These are phyloP conservation scores for Tricholoma bakamatsutake DNA, from an alignment of 768 basidiomycete genomes.

Conservation along the genomic window DNA sequence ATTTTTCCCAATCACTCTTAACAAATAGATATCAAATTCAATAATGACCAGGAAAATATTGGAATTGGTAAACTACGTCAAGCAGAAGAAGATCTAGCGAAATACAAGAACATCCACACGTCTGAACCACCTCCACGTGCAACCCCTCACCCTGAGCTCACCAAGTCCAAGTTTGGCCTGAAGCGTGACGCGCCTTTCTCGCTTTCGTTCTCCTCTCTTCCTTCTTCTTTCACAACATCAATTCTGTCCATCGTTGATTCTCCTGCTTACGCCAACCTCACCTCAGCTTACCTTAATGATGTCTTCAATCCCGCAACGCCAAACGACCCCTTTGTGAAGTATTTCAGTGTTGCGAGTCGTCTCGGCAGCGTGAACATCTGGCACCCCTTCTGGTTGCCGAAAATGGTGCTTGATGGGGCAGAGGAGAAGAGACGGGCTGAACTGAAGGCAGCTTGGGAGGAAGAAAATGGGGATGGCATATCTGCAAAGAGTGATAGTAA, in stretches of 20 bases:
- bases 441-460: constrained; percentile 32
- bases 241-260: constrained; percentile 89
- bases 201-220: constrained; percentile 58
- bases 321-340: constrained; percentile 75
- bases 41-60: constrained; percentile 63
- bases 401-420: constrained; percentile 85
- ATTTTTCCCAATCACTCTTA: not conserved
- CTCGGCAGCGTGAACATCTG: constrained; percentile 59
- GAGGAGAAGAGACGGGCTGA: constrained; percentile 55
- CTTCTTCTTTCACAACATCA: constrained; percentile 81
- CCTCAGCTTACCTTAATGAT: constrained; percentile 71
- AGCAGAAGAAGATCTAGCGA: constrained; percentile 29
- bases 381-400: constrained; percentile 97
- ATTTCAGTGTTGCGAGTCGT: constrained; percentile 89
- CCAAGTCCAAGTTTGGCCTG: constrained; percentile 14
- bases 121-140: constrained; percentile 1
- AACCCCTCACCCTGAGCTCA: not conserved
- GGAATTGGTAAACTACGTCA: constrained; percentile 73
- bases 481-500: constrained; percentile 9
- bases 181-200: constrained; percentile 29
- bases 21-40: not conserved
- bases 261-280: constrained; percentile 93
- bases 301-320: constrained; percentile 83
- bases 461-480: constrained; percentile 2
- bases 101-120: not conserved